A percentile compares a stretch with the other conserved stretches of the same genome.
Evolutionary conservation across 2,329 filamentous ascomycete genomes (phyloP).

Genomic region (Meredithiella fracta): DNA sequence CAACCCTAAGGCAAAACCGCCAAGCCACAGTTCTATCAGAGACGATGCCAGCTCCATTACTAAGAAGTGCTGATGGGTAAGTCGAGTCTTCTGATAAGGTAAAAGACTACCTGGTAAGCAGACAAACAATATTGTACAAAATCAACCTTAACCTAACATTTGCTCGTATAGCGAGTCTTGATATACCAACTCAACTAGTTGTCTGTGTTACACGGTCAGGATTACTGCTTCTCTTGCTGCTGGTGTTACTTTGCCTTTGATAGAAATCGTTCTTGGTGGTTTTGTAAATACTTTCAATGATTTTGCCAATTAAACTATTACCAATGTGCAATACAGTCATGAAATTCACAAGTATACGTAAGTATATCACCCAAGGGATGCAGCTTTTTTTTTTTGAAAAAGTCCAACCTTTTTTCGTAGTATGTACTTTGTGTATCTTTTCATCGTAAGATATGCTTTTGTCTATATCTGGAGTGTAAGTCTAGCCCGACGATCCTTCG

Average conservation of each 20-base stretch:
- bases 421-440: conserved; percentile 41
- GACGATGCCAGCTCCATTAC: not conserved
- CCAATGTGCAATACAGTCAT: conserved; percentile 31
- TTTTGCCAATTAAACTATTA: conserved; percentile 32
- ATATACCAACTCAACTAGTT: conserved; percentile 25
- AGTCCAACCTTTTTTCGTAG: no score
- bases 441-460: conserved; percentile 36
- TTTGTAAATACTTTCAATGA: conserved; percentile 38
- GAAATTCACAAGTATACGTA: conserved; percentile 31
- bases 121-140: not conserved
- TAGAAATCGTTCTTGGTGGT: conserved; percentile 42
- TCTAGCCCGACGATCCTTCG: not conserved
- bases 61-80: not conserved
- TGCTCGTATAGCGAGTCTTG: conserved; percentile 24
- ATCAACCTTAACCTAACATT: not conserved
- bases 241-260: conserved; percentile 31
- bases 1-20: no score
- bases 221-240: conserved; percentile 24
- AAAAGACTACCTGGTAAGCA: not conserved
- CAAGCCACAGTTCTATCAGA: not conserved
- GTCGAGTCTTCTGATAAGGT: not conserved
- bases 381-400: no score
- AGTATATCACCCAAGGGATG: conserved; percentile 16
- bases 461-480: conserved; percentile 37
- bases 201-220: conserved; percentile 23